Percentiles rank a stretch among this genome's conserved stretches.
Conservation (phyloP, 441 rosid genomes). For the Eruca vesicaria region DNA sequence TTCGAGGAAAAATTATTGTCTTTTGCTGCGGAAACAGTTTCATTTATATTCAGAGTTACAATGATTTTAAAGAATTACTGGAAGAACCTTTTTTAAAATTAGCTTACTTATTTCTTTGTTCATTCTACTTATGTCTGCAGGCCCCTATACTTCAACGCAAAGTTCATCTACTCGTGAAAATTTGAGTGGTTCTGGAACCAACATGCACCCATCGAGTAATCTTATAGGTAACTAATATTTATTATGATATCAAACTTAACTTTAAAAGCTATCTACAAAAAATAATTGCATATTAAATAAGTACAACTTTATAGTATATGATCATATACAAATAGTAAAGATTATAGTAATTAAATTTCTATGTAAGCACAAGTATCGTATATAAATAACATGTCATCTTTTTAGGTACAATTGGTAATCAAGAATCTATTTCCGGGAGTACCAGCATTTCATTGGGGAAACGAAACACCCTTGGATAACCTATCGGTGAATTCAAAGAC, state of each 20-base stretch:
- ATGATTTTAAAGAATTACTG: neutral
- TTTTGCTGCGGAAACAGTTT: neutral
- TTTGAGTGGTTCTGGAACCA: neutral
- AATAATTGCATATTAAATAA: too few relatives aligned
- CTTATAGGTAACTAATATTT: neutral
- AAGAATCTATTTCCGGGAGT: neutral
- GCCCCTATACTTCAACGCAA: neutral
- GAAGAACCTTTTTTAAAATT: too few relatives aligned
- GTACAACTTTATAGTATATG: too few relatives aligned
- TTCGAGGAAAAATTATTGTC: neutral
- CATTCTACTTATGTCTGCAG: neutral
- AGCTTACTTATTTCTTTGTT: neutral
- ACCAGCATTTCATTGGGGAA: neutral
- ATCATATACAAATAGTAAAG: neutral
- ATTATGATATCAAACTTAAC: too few relatives aligned
- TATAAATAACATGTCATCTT: neutral
- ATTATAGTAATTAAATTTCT: too few relatives aligned
- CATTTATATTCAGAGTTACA: neutral
- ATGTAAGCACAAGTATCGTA: too few relatives aligned
- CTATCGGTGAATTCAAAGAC: neutral
- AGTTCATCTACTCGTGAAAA: neutral
- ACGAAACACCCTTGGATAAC: neutral
- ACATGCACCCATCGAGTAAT: neutral
- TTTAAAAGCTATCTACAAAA: too few relatives aligned
- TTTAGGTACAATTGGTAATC: neutral